These are phyloP conservation scores for Periglandula ipomoeae DNA, from an alignment of 2,329 filamentous ascomycete genomes.

Conservation along the genomic window DNA sequence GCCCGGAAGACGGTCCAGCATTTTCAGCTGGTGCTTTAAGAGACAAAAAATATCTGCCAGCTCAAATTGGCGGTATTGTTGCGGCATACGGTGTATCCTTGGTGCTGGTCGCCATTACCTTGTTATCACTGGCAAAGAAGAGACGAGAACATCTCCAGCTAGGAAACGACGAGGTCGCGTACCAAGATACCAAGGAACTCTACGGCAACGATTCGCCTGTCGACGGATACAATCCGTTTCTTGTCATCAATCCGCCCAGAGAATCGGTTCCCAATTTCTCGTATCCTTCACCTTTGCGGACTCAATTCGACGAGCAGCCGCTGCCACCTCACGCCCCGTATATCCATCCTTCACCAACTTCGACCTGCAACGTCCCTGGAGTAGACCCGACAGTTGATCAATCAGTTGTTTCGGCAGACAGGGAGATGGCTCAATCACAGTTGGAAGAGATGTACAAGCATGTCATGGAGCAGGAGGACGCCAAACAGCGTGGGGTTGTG, in stretches of 20 bases:
- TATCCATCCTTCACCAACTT: slow-evolving; percentile 36
- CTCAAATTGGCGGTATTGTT: slow-evolving; percentile 74
- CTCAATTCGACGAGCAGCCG: slow-evolving; percentile 17
- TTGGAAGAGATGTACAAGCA: slow-evolving; percentile 86
- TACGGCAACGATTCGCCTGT: slow-evolving; percentile 15
- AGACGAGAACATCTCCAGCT: slow-evolving; percentile 41
- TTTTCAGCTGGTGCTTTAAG: slow-evolving; percentile 49
- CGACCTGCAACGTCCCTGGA: slow-evolving; percentile 40
- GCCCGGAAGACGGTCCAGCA: slow-evolving; percentile 51
- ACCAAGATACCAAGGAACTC: slow-evolving; percentile 19
- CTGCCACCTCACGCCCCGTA: slow-evolving; percentile 25
- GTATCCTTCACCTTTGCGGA: slow-evolving; percentile 35
- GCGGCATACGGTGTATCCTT: slow-evolving; percentile 74
- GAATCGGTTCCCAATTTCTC: slow-evolving; percentile 37
- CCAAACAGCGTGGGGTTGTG: slow-evolving; percentile 46
- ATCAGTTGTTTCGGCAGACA: slow-evolving; percentile 64
- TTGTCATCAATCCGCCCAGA: not conserved
- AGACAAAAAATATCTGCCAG: slow-evolving; percentile 60
- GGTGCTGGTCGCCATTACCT: slow-evolving; percentile 58
- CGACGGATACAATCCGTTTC: not conserved
- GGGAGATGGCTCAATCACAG: slow-evolving; percentile 66
- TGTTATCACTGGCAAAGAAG: slow-evolving; percentile 51
- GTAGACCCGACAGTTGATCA: slow-evolving; percentile 68
- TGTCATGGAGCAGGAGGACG: slow-evolving; percentile 80
- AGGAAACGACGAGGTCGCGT: slow-evolving; percentile 45